Base-by-base conservation (phyloP, 1,284 basidiomycete genomes). In the Tylopilus sp. region DNA sequence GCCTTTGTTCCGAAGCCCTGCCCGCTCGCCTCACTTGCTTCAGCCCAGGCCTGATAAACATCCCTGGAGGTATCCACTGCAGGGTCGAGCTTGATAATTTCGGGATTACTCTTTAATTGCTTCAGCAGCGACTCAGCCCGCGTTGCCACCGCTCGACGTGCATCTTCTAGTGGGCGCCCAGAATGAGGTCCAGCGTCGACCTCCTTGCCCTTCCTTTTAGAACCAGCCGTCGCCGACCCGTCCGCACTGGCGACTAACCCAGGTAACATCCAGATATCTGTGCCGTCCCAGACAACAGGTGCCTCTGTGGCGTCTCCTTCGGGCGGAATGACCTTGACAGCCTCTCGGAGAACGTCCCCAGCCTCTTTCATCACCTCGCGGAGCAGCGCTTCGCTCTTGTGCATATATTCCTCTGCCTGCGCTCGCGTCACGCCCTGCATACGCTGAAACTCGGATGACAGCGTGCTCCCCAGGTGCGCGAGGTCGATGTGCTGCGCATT, bases 241-340 rank as follows among this genome's bases (percentile, higher is more conserved):
- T 57, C 45, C 53, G 54, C 37, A 49, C 51, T 36, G 45, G 83
- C 43, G 48, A 58, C 44, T 51, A 59, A 41, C 48, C 57, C 50
- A 30, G 84, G 82, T 39, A 85, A 57, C 70, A 84, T 79, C 81
- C 89, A 92, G 60, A 91, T 78, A 62, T 92, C 89, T n/a, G 81
- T 72, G 0, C 89, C 89, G 65, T 92, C 89, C 87, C 89, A 92
- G 40, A 81, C 64, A 30, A 86, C 61, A 2, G 73, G 66, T 8
- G 64, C 61, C 15, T 57, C 52, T 3, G 60, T 56, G 0, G 65
- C 54, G 15, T 63, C 64, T 33, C 75, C 77, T 36, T 87, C 84
- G 0, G 92, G 92, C 1, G 93, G 93, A 9, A 97, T 75, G 44
- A 97, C 85, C 64, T 90, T 90, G 58, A 97, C 89, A 11, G 91